Conservation (phyloP, 2,329 filamentous ascomycete species). For the Amauroascus niger region DNA sequence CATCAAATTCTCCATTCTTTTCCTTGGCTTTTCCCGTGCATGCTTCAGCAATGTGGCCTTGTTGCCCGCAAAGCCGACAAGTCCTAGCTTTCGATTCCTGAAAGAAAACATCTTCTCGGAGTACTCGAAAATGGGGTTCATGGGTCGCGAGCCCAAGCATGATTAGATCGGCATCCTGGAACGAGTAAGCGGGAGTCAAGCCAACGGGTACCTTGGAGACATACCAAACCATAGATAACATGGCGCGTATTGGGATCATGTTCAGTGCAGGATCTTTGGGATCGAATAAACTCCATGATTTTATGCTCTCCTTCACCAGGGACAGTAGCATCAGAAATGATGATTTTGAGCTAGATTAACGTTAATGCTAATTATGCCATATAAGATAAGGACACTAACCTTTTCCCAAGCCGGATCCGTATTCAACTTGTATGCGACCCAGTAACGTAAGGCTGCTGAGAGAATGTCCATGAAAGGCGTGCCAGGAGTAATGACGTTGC, state of each 20-base stretch:
- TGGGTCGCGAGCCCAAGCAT: slow-evolving; percentile 97
- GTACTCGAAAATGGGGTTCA: slow-evolving; percentile 90
- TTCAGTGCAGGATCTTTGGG: slow-evolving; percentile 78
- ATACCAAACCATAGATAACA: slow-evolving; percentile 80
- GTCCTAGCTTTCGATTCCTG: slow-evolving; percentile 73
- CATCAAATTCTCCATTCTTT: slow-evolving; percentile 68
- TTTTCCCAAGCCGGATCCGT: slow-evolving; percentile 93
- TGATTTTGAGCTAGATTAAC: slow-evolving; percentile 62
- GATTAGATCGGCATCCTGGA: slow-evolving; percentile 81
- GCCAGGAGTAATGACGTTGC: slow-evolving; percentile 79
- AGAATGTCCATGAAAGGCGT: slow-evolving; percentile 98
- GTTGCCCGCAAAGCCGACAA: slow-evolving; percentile 84
- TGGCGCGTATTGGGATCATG: slow-evolving; percentile 95
- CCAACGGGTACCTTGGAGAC: slow-evolving; percentile 13
- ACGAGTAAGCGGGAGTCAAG: slow-evolving; percentile 20
- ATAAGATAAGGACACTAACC: slow-evolving; percentile 25
- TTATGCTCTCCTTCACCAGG: slow-evolving; percentile 98
- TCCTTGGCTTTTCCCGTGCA: slow-evolving; percentile 71
- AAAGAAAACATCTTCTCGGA: slow-evolving; percentile 93
- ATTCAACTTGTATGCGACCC: slow-evolving; percentile 95
- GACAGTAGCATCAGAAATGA: slow-evolving; percentile 96
- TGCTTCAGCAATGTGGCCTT: slow-evolving; percentile 78
- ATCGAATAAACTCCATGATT: slow-evolving; percentile 96
- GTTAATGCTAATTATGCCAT: slow-evolving; percentile 19
- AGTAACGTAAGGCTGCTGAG: slow-evolving; percentile 81